Evolutionary conservation across 1,139 yeast species (phyloP), one percentile per base, ranked within the genome.

Genomic region (Saccharomyces hybrid): DNA sequence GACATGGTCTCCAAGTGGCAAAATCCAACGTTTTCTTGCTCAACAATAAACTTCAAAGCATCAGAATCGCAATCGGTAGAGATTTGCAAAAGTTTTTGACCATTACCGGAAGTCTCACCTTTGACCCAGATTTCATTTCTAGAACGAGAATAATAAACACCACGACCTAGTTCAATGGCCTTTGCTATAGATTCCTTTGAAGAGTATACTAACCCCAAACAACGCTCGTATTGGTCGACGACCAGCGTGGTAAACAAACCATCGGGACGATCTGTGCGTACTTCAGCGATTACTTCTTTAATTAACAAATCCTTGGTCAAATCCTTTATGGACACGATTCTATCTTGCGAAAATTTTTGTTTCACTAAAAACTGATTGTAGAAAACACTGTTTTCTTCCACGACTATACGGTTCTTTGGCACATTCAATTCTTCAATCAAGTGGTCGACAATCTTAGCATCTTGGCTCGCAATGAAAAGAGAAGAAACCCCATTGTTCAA

Each of bases 91-190:
- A 93, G 77, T 60, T 77, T 77, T 72, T 93, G 99, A 1, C 96
- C 88, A 52, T 96, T 96, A 9, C 99, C 99, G 34, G 96, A 86
- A 4, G 97, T 88, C 55, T 87, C 87, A 42, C 99, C 99, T 71
- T 93, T 93, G 71, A 86, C 88, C 99, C 99, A 93, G 57, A 93
- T 78, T 26, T 95, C 89, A 57, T 86, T 84, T 60, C 89, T 81
- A 60, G 85, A 84, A 63, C 99, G 84, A 5, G 97, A 89, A 72
- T 88, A 97, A 72, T 93, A 93, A 7, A 93, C 97, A 52, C 99
- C 99, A 13, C 88, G 83, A 50, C 82, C 80, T 44, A 88, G 87
- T 57, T 82, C 81, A 61, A 93, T 80, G 3, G 98, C 93, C 63
- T 88, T 95, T 51, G 78, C 74, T 61, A 95, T 82, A 41, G 97